phyloP scores from a whole-genome alignment of 768 basidiomycete genomes.

The Porpolomopsis calyptriformis region DNA sequence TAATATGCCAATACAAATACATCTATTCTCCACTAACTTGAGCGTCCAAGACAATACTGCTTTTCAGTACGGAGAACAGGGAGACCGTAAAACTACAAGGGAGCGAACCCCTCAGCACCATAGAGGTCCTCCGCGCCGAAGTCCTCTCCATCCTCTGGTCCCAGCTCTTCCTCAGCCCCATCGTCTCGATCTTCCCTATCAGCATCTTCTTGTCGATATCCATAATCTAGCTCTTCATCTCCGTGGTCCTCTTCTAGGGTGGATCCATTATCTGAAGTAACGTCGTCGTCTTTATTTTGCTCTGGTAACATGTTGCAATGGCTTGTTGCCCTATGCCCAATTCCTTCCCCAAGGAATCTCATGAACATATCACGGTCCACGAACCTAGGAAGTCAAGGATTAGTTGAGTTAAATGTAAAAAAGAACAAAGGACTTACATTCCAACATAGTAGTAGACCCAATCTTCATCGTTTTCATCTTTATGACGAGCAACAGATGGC shows the following conservation, averaged over 20 bases:
- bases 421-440: slow-evolving; percentile 20
- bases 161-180: background rate
- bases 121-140: background rate
- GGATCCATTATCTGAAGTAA: background rate
- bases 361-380: slow-evolving; percentile 32
- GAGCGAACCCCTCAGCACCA: slow-evolving; percentile 1
- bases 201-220: background rate
- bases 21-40: background rate
- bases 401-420: background rate
- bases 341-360: slow-evolving; percentile 20
- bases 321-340: slow-evolving; percentile 17
- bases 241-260: background rate
- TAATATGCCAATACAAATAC: background rate
- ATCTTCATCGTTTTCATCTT: slow-evolving; percentile 11
- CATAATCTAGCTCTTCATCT: background rate
- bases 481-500: slow-evolving; percentile 1
- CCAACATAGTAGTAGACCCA: slow-evolving; percentile 28
- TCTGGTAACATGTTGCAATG: background rate
- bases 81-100: background rate
- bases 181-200: background rate
- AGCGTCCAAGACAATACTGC: too few species aligned
- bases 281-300: background rate
- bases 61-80: background rate
- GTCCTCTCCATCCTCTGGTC: slow-evolving; percentile 3
- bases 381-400: slow-evolving; percentile 19